Evolutionary conservation across 2,329 filamentous ascomycete species (phyloP).

Genomic region (Escovopsis sp.): DNA sequence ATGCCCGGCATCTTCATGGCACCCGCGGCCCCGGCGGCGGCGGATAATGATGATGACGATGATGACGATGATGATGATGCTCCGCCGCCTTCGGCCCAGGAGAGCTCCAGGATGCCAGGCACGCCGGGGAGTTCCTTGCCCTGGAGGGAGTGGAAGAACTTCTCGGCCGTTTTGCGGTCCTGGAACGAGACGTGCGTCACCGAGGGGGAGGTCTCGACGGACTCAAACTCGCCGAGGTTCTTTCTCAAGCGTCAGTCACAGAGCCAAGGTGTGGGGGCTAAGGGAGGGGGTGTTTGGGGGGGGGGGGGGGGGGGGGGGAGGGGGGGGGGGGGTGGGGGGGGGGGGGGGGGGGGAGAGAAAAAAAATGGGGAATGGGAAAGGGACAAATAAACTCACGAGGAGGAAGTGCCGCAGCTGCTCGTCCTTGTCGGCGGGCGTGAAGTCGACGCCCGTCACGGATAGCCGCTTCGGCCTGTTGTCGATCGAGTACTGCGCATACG

Average conservation of each 20-base stretch:
- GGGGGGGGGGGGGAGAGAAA: no score
- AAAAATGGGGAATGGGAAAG: no score
- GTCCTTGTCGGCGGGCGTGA: slow-evolving; percentile 46
- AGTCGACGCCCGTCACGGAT: slow-evolving; percentile 47
- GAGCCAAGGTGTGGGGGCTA: not conserved
- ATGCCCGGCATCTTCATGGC: not conserved
- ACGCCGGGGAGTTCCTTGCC: slow-evolving; percentile 46
- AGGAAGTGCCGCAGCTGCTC: slow-evolving; percentile 59
- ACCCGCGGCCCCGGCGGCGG: not conserved
- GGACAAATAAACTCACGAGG: slow-evolving; percentile 45
- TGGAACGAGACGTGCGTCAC: slow-evolving; percentile 47
- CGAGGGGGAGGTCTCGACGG: slow-evolving; percentile 33
- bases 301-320: not conserved
- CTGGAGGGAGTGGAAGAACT: slow-evolving; percentile 45
- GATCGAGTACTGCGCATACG: slow-evolving; percentile 50
- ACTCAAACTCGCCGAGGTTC: slow-evolving; percentile 49
- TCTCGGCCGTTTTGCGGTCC: slow-evolving; percentile 57
- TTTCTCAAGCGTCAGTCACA: no score
- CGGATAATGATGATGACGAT: slow-evolving; percentile 1
- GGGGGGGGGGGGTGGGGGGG: not conserved
- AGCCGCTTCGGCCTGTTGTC: slow-evolving; percentile 64
- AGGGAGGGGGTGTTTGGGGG: not conserved
- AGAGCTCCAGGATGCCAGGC: slow-evolving; percentile 45
- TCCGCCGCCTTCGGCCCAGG: slow-evolving; percentile 35
- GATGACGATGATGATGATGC: slow-evolving; percentile 3